Conservation (phyloP, 805 yeast species). For the Lachancea waltii region DNA sequence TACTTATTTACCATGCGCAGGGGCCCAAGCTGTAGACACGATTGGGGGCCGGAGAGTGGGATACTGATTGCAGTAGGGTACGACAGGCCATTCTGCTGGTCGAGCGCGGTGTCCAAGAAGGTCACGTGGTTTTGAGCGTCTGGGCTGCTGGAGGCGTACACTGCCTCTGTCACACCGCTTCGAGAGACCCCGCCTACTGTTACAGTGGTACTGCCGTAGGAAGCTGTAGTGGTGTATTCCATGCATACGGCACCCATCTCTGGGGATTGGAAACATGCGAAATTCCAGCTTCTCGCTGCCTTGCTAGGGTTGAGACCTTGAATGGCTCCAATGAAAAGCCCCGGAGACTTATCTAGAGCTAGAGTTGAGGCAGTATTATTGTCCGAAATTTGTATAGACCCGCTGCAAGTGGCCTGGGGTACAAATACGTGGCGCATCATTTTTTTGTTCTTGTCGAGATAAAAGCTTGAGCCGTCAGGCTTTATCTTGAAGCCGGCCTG, state of each 20-base stretch:
- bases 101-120: constrained; percentile 34
- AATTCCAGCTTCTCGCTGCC: constrained; percentile 86
- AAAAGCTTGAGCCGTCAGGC: constrained; percentile 63
- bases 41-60: constrained; percentile 28
- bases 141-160: constrained; percentile 44
- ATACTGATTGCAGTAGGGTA: constrained; percentile 47
- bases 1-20: constrained; percentile 66
- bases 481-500: constrained; percentile 67
- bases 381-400: constrained; percentile 37
- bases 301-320: constrained; percentile 93
- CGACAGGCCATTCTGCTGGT: constrained; percentile 69
- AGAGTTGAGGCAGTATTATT: neutral
- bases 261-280: constrained; percentile 67
- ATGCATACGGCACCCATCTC: constrained; percentile 61
- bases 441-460: constrained; percentile 53
- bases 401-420: constrained; percentile 66
- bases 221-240: constrained; percentile 80
- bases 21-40: constrained; percentile 37
- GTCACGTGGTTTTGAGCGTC: constrained; percentile 46
- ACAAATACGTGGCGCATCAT: constrained; percentile 60
- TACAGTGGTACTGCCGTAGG: constrained; percentile 46
- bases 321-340: constrained; percentile 78
- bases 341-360: constrained; percentile 30
- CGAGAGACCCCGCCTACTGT: constrained; percentile 41
- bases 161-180: constrained; percentile 45